Evolutionary conservation across 225 moss, liverwort and hornwort species (phyloP), one percentile per base, ranked within the genome.

Genomic region (Anthoceros angustus): DNA sequence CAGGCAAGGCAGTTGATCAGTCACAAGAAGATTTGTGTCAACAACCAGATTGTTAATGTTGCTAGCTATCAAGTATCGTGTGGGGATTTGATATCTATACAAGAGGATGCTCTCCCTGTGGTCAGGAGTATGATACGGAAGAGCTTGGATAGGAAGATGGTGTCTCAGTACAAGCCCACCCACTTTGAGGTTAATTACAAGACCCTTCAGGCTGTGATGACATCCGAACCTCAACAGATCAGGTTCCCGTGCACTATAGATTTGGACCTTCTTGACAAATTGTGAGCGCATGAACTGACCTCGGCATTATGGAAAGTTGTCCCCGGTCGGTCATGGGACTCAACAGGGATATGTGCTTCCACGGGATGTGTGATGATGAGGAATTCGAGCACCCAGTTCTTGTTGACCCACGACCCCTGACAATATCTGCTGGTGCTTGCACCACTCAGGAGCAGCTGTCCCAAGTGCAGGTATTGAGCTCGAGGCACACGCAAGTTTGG

Each of bases 1-100:
- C 68, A 76, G 72, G 76, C 68, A 69, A 76, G 76, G 64, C 76
- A 72, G 63, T 65, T 69, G 62, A 72, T 65, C 64, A 71, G 41
- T 62, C 69, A 69, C 63, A 62, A 69, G 43, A 63, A 63, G 20
- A 69, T 62, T 76, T 76, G 71, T 72, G 75, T 76, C 68, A 76
- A 71, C 69, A 68, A 66, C 62, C 66, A 72, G 72, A 76, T 71
- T 68, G 69, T 76, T 41, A 66, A 67, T 70, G 64, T 55, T 4
- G 55, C 55, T 20, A 55, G 55, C n/a, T 55, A 55, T 55, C 55
- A 55, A 20, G 55, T 55, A 9, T 55, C n/a, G 5, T 7, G n/a
- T 2, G 55, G 55, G 18, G 55, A 55, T 55, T 23, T 55, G 14
- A 55, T 55, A 18, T 55, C 55, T 20, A 12, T 55, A 18, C 55